phyloP scores from a whole-genome alignment of 768 basidiomycete genomes.

The Trametes villosa region DNA sequence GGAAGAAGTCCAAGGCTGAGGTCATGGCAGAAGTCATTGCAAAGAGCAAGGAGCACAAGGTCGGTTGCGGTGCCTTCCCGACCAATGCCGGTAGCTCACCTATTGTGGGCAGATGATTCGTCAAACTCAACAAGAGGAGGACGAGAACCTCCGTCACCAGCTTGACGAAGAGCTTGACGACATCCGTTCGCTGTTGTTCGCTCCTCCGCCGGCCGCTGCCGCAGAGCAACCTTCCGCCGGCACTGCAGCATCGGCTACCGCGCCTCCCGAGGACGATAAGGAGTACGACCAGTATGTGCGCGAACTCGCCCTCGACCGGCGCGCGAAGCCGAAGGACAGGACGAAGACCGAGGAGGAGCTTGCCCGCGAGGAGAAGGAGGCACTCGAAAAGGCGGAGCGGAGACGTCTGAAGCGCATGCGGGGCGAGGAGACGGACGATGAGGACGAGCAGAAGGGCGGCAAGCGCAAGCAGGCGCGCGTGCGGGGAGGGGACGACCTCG shows the following conservation, averaged over 20 bases:
- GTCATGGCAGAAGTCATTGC: slow-evolving; percentile 98
- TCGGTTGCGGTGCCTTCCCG: slow-evolving; percentile 36
- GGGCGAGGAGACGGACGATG: slow-evolving; percentile 70
- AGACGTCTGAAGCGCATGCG: slow-evolving; percentile 81
- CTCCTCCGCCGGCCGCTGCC: slow-evolving; percentile 45
- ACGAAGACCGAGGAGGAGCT: slow-evolving; percentile 97
- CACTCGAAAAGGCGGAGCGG: slow-evolving; percentile 84
- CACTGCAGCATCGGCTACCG: not conserved
- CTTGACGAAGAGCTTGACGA: slow-evolving; percentile 88
- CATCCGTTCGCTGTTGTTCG: slow-evolving; percentile 74
- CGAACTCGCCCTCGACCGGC: slow-evolving; percentile 89
- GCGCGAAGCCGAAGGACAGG: slow-evolving; percentile 92
- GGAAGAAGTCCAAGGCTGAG: slow-evolving; percentile 92
- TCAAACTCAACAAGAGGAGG: slow-evolving; percentile 87
- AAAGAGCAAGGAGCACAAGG: slow-evolving; percentile 96
- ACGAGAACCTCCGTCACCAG: slow-evolving; percentile 82
- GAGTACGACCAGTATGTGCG: slow-evolving; percentile 94
- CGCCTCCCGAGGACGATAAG: slow-evolving; percentile 43
- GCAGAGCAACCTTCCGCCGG: not conserved
- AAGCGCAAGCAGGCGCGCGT: slow-evolving; percentile 56
- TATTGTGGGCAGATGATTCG: slow-evolving; percentile 62
- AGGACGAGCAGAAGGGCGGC: slow-evolving; percentile 53
- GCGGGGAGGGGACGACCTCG: slow-evolving; percentile 85
- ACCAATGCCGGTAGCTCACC: not conserved
- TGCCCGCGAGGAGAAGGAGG: slow-evolving; percentile 85